phyloP scores from a whole-genome alignment of 805 yeast genomes.

The Yamadazyma kitorensis region DNA sequence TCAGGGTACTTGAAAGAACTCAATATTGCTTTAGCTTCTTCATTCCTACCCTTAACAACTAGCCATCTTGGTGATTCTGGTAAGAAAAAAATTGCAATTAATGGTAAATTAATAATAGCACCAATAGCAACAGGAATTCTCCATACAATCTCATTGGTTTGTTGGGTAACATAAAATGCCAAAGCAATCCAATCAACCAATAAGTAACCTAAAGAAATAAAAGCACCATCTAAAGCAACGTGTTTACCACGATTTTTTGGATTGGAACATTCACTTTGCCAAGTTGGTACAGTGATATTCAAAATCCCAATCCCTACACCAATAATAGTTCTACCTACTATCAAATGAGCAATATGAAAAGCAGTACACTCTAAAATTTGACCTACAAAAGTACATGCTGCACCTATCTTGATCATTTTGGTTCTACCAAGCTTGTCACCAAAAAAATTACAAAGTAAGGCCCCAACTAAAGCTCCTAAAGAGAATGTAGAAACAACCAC shows the following conservation, averaged over 20 bases:
- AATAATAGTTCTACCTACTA: slow-evolving; percentile 65
- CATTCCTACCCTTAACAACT: slow-evolving; percentile 19
- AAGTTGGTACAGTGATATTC: slow-evolving; percentile 74
- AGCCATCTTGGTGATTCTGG: slow-evolving; percentile 46
- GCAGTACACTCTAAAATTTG: slow-evolving; percentile 55
- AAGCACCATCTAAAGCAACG: slow-evolving; percentile 66
- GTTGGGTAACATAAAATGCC: slow-evolving; percentile 52
- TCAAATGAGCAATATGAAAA: slow-evolving; percentile 55
- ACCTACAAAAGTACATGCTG: slow-evolving; percentile 57
- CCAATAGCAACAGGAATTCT: slow-evolving; percentile 77
- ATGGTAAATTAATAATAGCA: slow-evolving; percentile 47
- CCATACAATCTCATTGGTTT: slow-evolving; percentile 33
- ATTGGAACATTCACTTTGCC: slow-evolving; percentile 72
- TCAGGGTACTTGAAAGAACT: slow-evolving; percentile 18
- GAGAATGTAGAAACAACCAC: slow-evolving; percentile 4
- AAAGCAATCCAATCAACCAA: slow-evolving; percentile 74
- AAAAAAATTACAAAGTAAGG: slow-evolving; percentile 21
- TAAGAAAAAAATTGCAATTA: slow-evolving; percentile 29
- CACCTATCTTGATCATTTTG: slow-evolving; percentile 55
- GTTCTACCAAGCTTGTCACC: slow-evolving; percentile 70
- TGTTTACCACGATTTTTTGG: slow-evolving; percentile 64
- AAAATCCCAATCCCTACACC: slow-evolving; percentile 76
- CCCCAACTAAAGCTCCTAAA: slow-evolving; percentile 6
- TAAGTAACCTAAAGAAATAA: slow-evolving; percentile 63
- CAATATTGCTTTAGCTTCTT: slow-evolving; percentile 22